Evolutionary conservation across 106 monocot genomes (phyloP).

Genomic region (Platanthera guangdongensis): DNA sequence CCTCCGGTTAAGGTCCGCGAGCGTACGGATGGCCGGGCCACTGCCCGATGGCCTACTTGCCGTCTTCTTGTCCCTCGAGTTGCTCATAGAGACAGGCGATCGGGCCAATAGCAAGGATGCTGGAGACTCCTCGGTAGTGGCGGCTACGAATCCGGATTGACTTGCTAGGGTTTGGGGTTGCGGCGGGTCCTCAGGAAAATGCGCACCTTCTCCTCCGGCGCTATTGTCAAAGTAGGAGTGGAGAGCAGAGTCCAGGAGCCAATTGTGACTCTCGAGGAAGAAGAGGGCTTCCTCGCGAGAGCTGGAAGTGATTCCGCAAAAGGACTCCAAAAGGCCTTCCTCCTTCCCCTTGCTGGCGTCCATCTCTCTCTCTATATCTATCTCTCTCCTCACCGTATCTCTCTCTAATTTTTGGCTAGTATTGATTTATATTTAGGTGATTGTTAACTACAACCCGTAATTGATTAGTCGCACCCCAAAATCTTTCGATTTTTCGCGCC

Average conservation of each 20-base stretch:
- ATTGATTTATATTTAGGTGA: too few species aligned
- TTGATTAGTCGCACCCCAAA: too few species aligned
- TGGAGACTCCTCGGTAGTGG: not conserved
- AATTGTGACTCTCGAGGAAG: constrained; percentile 77
- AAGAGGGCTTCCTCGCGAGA: constrained; percentile 52
- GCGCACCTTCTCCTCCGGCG: not conserved
- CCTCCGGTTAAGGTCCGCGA: constrained; percentile 66
- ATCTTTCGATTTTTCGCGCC: too few species aligned
- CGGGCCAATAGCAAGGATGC: not conserved
- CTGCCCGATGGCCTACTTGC: constrained; percentile 14
- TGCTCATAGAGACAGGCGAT: constrained; percentile 8
- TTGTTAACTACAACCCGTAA: too few species aligned
- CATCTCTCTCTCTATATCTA: not conserved
- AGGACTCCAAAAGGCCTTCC: constrained; percentile 28
- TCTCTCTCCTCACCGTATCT: not conserved
- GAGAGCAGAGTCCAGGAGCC: constrained; percentile 57
- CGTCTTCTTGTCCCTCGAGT: constrained; percentile 25
- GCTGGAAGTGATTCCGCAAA: constrained; percentile 46
- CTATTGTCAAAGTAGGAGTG: constrained; percentile 59
- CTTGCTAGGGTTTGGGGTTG: not conserved
- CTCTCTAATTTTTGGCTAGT: not conserved
- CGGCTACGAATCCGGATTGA: not conserved
- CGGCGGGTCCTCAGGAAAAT: not conserved
- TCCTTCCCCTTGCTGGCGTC: constrained; percentile 10
- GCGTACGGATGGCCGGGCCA: constrained; percentile 50